Evolutionary conservation across 1,284 basidiomycete species (phyloP), one percentile per base, ranked within the genome.

Genomic region (Pseudozyma pruni): DNA sequence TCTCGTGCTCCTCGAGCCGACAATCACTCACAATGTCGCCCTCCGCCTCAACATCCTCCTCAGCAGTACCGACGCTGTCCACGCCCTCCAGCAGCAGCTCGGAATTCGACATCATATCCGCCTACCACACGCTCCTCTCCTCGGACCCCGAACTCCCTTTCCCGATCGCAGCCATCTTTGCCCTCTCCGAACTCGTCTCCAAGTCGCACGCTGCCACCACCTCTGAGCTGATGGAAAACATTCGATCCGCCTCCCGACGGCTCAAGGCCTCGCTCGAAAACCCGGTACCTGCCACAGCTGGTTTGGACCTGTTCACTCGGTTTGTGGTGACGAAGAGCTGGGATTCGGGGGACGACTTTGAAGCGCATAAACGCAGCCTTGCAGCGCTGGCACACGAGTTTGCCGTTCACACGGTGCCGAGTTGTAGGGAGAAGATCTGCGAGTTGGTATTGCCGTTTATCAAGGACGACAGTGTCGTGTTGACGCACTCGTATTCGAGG

Each of bases 401-500:
- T 80, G 90, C 90, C 20, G 82, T 85, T 9, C 70, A 76, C 25
- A 83, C 81, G 4, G 83, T 83, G 13, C 82, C 82, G 4, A 63
- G 56, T 39, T 96, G 93, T 85, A 88, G 94, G 53, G 88, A 89
- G 71, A 94, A 92, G 83, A 98, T 98, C 73, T 92, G 93, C 34
- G 88, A 91, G 71, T 86, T 94, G n/a, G 89, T 91, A 20, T 87
- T 93, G 50, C 91, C 90, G 44, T 98, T 98, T 84, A 91, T 98
- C 81, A 90, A 92, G 81, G 95, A 98, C 79, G 93, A 93, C 80
- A 91, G 91, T 32, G 90, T 78, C 13, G 94, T 97, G 79, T 87
- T 98, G 60, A 97, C 93, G 4, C 95, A 98, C 84, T 92, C 91
- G 20, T 93, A 94, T 85, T 98, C 96, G 39, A 87, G 96, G 74